Conservation (phyloP, 345 rosid genomes). For the Leavenworthia alabamica region DNA sequence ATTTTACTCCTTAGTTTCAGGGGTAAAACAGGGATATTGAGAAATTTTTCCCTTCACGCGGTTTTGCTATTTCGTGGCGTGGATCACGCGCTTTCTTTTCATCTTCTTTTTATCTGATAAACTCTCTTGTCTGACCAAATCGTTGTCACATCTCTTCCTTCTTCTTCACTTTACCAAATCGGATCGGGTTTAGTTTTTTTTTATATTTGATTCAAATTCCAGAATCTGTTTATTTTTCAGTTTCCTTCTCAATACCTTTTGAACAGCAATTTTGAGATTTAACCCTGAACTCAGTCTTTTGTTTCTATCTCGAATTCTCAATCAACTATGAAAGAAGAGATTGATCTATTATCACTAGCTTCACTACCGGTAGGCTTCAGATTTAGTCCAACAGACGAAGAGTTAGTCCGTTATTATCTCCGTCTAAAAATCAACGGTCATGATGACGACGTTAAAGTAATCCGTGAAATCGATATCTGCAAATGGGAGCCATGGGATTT, state of each 20-base stretch:
- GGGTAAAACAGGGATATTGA: background rate
- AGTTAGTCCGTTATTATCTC: slow-evolving; percentile 60
- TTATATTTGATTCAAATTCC: too few relatives aligned
- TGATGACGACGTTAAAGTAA: slow-evolving; percentile 45
- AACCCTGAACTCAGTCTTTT: background rate
- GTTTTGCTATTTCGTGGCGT: too few relatives aligned
- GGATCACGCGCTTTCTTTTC: too few relatives aligned
- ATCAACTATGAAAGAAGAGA: slow-evolving; percentile 16
- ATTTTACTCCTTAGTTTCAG: background rate
- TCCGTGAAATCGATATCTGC: slow-evolving; percentile 78
- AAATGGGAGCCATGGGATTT: slow-evolving; percentile 95
- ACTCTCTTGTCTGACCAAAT: too few relatives aligned
- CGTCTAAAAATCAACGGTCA: slow-evolving; percentile 67
- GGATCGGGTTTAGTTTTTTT: too few relatives aligned
- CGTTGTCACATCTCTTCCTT: too few relatives aligned
- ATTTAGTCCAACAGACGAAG: slow-evolving; percentile 89
- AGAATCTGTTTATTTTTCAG: background rate
- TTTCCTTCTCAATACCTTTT: too few relatives aligned
- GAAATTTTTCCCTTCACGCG: too few relatives aligned
- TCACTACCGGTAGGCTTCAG: slow-evolving; percentile 83
- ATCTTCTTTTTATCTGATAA: background rate
- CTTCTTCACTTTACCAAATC: too few relatives aligned
- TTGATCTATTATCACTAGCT: slow-evolving; percentile 44
- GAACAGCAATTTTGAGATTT: too few relatives aligned
- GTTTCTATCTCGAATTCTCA: background rate